Evolutionary conservation across 108 stramenopile species (phyloP), one percentile per base, ranked within the genome.

Genomic region (Cyclotella baltica): DNA sequence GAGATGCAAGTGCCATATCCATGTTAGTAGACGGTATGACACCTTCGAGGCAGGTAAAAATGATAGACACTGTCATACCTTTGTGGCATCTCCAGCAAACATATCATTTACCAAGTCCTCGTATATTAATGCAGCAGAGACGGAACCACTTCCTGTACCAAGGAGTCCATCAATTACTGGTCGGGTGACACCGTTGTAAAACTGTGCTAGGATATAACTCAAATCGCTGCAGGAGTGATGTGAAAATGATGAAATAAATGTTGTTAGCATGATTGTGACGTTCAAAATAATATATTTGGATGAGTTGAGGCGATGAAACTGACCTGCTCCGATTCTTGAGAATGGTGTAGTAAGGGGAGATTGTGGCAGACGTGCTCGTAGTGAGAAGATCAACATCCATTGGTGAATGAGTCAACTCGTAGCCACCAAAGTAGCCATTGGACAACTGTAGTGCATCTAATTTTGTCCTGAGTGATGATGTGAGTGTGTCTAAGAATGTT

Each of bases 181-280:
- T n/a, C 78, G 73, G 36, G 83, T 80, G 25, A 70, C 61, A 0
- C 85, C 85, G 37, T 88, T 88, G 75, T 88, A 88, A 38, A 86
- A 84, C 58, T 88, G 87, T 8, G 87, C 82, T 85, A 88, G 83
- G 46, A 88, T 38, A 37, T 83, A 88, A 43, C 85, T 83, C 36
- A 88, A 38, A 25, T 72, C 38, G 28, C 6, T 43, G 6, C 13
- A 43, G 40, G 6, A 43, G 40, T 43, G 40, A 11, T 6, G 40
- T 11, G 40, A 43, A 13, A 6, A 43, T 43, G 40, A 43, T 43
- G 13, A 43, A 43, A 13, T 43, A 6, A 43, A 43, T 43, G 13
- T 43, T 13, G 13, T 43, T 43, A 13, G 40, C 40, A 43, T n/a
- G n/a, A n/a, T n/a, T n/a, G n/a, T n/a, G n/a, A n/a, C n/a, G n/a